Base-by-base conservation (phyloP, 2,329 filamentous ascomycete genomes). In the Fonsecaea nubica region DNA sequence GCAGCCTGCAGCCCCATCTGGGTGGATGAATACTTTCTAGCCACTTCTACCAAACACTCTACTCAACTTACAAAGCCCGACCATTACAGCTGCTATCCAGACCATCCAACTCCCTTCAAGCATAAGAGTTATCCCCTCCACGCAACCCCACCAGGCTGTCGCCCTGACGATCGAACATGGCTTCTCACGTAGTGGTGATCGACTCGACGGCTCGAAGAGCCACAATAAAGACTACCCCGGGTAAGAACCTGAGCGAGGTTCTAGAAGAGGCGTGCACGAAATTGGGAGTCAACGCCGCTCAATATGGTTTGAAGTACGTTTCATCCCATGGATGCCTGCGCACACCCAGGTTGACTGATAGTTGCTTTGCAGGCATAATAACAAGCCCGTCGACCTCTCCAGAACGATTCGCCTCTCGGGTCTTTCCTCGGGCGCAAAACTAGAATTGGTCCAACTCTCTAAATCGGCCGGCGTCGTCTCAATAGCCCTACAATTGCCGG, bases 391-490 rank as follows among this genome's bases (percentile, higher is more conserved):
- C 65, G 93, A 97, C 74, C 86, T 99, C 8, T 94, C 93, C 6
- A 85, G 92, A 63, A 90, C 92, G 50, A 92, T 93, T 76, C 89
- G 94, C 56, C 87, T 94, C 33, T 90, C 93, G 4, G 92, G 93
- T 58, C 89, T 99, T 5, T 84, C 86, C 12, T 87, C 92, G 42
- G 95, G 95, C 68, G 94, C 95, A 66, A 96, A 96, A 76, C 87
- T 99, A 65, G 93, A 98, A 76, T 90, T 99, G 58, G 90, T 97
- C 25, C 89, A 92, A 75, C 89, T 90, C 66, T 95, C 93, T 54
- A 91, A 92, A 64, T 95, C 93, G 0, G 90, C 93, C 0, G 90
- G 92, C 1, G 90, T 90, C 56, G 90, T 99, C 63, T 93, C 90
- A 48, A 90, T 99, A 50, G 94, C 92, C n/a, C 82, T 99, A 12